Evolutionary conservation across 2,329 filamentous ascomycete species (phyloP).

Genomic region (Thyridium curvatum): DNA sequence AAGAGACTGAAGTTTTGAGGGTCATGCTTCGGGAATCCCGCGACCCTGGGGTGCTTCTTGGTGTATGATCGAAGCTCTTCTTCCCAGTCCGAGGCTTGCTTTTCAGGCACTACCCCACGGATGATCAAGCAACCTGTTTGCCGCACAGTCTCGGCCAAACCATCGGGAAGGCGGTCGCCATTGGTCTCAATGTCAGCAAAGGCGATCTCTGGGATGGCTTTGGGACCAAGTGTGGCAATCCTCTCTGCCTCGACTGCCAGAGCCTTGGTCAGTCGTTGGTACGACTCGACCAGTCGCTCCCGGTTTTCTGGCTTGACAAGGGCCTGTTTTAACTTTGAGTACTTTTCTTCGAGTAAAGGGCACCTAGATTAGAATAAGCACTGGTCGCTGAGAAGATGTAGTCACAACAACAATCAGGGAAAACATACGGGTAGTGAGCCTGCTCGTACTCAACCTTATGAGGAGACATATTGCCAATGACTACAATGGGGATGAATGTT

Average conservation of each 20-base stretch:
- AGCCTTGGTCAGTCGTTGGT: slow-evolving; percentile 7
- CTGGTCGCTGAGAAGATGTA: too few species aligned
- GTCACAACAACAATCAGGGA: too few species aligned
- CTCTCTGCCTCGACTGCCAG: slow-evolving; percentile 7
- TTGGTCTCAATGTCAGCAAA: slow-evolving; percentile 8
- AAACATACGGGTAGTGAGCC: too few species aligned
- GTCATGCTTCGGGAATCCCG: slow-evolving; percentile 6
- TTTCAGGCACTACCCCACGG: slow-evolving; percentile 14
- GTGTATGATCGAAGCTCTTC: slow-evolving; percentile 11
- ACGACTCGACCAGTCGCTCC: slow-evolving; percentile 8
- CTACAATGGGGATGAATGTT: too few species aligned
- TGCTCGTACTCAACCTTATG: too few species aligned
- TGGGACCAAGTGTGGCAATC: slow-evolving; percentile 6
- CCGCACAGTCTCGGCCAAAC: background rate
- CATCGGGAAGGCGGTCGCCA: slow-evolving; percentile 7
- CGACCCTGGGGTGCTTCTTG: slow-evolving; percentile 10
- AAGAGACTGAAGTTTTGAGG: slow-evolving; percentile 5
- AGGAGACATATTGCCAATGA: too few species aligned
- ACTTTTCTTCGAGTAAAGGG: slow-evolving; percentile 11
- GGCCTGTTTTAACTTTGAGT: slow-evolving; percentile 11
- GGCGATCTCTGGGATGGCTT: slow-evolving; percentile 10
- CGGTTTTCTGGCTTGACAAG: slow-evolving; percentile 10
- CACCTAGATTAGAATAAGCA: slow-evolving; percentile 2
- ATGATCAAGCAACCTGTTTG: slow-evolving; percentile 13
- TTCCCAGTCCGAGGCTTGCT: slow-evolving; percentile 14